Base-by-base conservation (phyloP, 805 yeast species). In the Suhomyces kilbournensis region DNA sequence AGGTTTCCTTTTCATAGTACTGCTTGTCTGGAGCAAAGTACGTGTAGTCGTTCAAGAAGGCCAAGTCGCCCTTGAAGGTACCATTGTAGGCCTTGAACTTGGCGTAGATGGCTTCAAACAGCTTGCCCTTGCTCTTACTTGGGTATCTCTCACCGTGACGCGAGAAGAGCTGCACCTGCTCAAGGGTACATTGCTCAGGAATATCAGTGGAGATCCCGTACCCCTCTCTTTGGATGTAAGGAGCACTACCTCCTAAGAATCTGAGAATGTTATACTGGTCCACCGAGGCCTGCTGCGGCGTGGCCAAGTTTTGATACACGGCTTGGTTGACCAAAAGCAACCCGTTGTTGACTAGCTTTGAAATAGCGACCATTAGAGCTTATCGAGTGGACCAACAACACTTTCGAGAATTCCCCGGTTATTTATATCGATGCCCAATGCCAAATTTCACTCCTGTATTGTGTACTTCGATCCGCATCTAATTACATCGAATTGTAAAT, bases 81-180 rank as follows among this genome's bases (percentile, higher is more conserved):
- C 61, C 62, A 38, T 61, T 63, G 61, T 63, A 60, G 20, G 47
- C 45, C 48, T 63, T 58, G 50, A 74, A 57, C 48, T 53, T 53
- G 45, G 50, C 44, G 40, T 50, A 22, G 35, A 72, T 53, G 12
- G 61, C 61, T 55, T 71, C 70, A 43, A 61, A 61, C 20, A 32
- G 34, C 46, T 59, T 58, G 9, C 77, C 77, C 12, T 54, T 55
- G 32, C 60, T 54, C 32, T 53, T 56, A 10, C 75, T n/a, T 3
- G 90, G 90, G 62, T 75, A 87, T 59, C 96, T 74, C 65, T 89
- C 94, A n/a, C 94, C 96, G 63, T 90, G 96, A 62, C 96, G 79
- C 59, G 84, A 82, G 47, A 87, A 70, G 25, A 87, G 70, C 58
- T 86, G 91, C 10, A 86, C 90, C 65, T 87, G 94, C 59, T 81